Percentiles rank a stretch among this genome's conserved stretches.
phyloP scores from a whole-genome alignment of 192 early-diverging fungal species.

The Backusella psychrophila region DNA sequence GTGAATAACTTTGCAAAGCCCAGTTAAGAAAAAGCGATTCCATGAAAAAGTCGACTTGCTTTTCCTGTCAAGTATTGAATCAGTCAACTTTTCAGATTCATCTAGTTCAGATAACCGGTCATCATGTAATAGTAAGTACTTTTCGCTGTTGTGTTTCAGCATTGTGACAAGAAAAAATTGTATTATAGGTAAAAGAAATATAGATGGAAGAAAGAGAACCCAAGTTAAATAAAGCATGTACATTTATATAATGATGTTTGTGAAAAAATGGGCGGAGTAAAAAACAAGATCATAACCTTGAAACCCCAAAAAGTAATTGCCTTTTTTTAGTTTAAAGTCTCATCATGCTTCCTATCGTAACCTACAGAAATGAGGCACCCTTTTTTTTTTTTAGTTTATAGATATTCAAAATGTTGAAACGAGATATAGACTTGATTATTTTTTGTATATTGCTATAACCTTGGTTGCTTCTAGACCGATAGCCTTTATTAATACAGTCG shows the following conservation, averaged over 20 bases:
- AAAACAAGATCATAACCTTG: not conserved
- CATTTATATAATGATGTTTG: not conserved
- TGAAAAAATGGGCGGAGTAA: not conserved
- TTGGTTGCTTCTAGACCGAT: not conserved
- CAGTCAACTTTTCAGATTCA: not conserved
- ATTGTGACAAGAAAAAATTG: not conserved
- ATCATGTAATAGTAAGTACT: not conserved
- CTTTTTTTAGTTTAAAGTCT: not conserved
- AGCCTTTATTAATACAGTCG: not conserved
- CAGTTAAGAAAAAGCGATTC: not conserved
- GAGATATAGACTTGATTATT: not conserved
- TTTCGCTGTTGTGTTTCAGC: not conserved
- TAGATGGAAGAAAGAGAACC: not conserved
- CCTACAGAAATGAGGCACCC: not conserved
- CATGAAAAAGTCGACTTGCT: not conserved
- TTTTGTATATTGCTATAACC: not conserved
- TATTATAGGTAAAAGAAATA: not conserved
- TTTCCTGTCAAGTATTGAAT: not conserved
- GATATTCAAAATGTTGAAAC: not conserved
- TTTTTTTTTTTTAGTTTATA: not conserved
- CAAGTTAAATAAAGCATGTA: not conserved
- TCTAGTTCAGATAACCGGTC: not conserved
- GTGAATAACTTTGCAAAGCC: not conserved
- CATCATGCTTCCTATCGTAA: not conserved
- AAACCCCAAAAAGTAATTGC: not conserved